A percentile compares a stretch with the other conserved stretches of the same genome.
Evolutionary conservation across 2,329 filamentous ascomycete species (phyloP).

Genomic region (Sphaerulina vaccinii): DNA sequence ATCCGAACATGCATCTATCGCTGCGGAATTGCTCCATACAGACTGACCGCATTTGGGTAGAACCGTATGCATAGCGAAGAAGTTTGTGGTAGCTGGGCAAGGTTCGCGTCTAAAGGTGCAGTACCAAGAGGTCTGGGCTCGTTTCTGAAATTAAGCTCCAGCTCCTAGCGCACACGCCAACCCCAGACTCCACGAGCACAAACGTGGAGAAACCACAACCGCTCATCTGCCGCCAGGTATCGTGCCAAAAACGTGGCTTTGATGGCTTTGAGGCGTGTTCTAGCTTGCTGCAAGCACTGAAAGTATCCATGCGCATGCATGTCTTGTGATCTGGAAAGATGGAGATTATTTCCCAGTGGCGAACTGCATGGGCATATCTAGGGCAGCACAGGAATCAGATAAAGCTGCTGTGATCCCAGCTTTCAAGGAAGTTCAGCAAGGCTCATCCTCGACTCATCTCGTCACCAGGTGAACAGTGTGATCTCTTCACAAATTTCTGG

Average conservation of each 20-base stretch:
- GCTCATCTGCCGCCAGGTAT: not conserved
- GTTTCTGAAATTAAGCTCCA: not conserved
- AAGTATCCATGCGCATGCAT: not conserved
- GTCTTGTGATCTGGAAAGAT: not conserved
- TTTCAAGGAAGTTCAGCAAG: not conserved
- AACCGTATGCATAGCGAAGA: not conserved
- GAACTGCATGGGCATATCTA: not conserved
- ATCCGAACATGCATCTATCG: not conserved
- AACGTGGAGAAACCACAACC: not conserved
- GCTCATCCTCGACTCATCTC: not conserved
- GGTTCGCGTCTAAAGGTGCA: not conserved
- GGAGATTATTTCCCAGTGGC: not conserved
- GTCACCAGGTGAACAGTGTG: not conserved
- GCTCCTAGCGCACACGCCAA: not conserved
- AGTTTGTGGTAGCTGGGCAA: not conserved
- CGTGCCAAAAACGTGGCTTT: not conserved
- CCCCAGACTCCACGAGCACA: not conserved
- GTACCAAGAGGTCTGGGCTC: conserved; percentile 1
- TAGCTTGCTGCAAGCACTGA: not conserved
- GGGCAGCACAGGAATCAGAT: not conserved
- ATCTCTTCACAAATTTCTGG: not conserved
- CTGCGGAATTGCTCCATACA: not conserved
- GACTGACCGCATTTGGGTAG: not conserved
- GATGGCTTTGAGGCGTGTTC: not conserved
- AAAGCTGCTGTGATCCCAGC: not conserved